Conservation (phyloP, 2,329 filamentous ascomycete genomes). For the Cytospora paraplurivora region DNA sequence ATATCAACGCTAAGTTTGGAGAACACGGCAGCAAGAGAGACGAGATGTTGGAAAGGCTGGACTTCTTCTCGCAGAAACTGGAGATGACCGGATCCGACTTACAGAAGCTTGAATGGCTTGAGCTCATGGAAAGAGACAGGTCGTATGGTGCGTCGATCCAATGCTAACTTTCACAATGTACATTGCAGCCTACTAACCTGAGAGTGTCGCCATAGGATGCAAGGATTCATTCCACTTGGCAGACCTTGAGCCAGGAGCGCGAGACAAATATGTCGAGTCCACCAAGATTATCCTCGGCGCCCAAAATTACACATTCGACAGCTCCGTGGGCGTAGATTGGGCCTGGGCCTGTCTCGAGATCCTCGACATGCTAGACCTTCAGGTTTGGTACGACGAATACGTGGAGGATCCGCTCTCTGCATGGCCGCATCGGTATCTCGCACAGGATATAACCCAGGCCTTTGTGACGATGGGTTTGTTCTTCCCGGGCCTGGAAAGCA, state of each 20-base stretch:
- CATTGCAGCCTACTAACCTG: neutral
- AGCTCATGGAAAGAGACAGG: conserved; percentile 14
- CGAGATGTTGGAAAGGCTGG: conserved; percentile 5
- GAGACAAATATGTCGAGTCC: conserved; percentile 42
- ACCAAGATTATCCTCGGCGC: conserved; percentile 40
- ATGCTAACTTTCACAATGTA: neutral
- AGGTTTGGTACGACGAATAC: conserved; percentile 33
- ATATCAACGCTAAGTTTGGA: conserved; percentile 9
- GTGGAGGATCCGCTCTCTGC: conserved; percentile 28
- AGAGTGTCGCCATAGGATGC: conserved; percentile 35
- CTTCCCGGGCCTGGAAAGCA: conserved; percentile 38
- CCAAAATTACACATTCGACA: conserved; percentile 31
- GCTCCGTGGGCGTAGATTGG: conserved; percentile 29
- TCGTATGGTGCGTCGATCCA: neutral
- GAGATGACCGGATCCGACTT: conserved; percentile 9
- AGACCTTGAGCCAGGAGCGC: conserved; percentile 45
- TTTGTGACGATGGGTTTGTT: conserved; percentile 43
- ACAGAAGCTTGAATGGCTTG: neutral
- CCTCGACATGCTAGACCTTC: conserved; percentile 35
- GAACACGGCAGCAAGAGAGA: neutral
- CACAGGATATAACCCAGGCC: conserved; percentile 42
- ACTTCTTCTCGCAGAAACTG: conserved; percentile 12
- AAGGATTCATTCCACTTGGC: conserved; percentile 48
- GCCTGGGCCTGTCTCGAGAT: conserved; percentile 36
- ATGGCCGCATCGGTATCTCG: conserved; percentile 41